A percentile compares a stretch with the other conserved stretches of the same genome.
phyloP scores from a whole-genome alignment of 768 basidiomycete genomes.

The Tremella yokohamensis region DNA sequence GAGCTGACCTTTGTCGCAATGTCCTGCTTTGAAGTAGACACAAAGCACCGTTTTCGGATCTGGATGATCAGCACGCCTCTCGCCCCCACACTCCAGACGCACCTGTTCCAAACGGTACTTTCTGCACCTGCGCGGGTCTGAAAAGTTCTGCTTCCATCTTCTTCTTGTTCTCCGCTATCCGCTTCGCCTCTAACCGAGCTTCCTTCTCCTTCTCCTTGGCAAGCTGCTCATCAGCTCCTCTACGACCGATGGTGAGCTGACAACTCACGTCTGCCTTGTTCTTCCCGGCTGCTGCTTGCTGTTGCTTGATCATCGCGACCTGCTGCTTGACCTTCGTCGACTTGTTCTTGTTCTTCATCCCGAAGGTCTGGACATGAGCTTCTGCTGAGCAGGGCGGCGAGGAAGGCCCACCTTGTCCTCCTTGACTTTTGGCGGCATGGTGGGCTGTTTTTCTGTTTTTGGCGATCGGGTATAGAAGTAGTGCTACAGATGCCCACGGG shows the following conservation, averaged over 20 bases:
- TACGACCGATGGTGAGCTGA: background rate
- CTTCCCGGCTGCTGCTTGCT: constrained; percentile 70
- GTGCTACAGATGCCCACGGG: background rate
- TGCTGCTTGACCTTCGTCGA: constrained; percentile 87
- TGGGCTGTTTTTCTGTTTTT: constrained; percentile 15
- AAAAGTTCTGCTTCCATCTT: constrained; percentile 75
- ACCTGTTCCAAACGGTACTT: constrained; percentile 79
- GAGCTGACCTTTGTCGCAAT: constrained; percentile 76
- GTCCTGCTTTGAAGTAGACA: constrained; percentile 84
- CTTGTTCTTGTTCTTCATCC: constrained; percentile 59
- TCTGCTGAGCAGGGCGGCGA: background rate
- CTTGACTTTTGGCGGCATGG: constrained; percentile 45
- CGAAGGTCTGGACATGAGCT: constrained; percentile 51
- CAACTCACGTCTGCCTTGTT: constrained; percentile 60
- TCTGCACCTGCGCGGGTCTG: constrained; percentile 55
- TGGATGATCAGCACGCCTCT: constrained; percentile 16
- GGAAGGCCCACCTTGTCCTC: constrained; percentile 41
- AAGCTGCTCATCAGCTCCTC: constrained; percentile 50
- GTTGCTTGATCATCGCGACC: constrained; percentile 73
- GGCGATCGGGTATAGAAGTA: background rate
- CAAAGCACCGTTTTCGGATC: constrained; percentile 95
- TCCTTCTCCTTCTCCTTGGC: constrained; percentile 80
- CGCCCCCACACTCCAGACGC: constrained; percentile 17
- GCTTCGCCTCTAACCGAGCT: constrained; percentile 42
- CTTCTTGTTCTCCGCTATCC: constrained; percentile 45